These are phyloP conservation scores for Plasmodium yoelii DNA, from an alignment of 169 alveolate genomes.

Conservation along the genomic window DNA sequence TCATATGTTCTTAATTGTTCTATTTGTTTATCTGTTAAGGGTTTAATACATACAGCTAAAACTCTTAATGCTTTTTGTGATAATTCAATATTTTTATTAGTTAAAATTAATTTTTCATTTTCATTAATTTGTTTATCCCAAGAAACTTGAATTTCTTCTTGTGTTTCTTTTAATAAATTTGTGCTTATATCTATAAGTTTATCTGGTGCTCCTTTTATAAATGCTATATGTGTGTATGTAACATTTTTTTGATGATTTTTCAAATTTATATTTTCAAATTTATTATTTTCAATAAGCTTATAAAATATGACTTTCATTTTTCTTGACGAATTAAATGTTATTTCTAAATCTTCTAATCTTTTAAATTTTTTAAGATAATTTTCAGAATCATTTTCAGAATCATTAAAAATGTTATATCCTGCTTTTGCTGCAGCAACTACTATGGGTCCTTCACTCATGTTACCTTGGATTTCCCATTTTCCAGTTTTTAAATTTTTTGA, in stretches of 20 bases:
- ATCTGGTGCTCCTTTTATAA: constrained; percentile 94
- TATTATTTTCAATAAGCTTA: constrained; percentile 66
- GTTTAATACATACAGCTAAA: constrained; percentile 88
- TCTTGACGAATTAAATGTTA: constrained; percentile 91
- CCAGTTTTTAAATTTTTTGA: constrained; percentile 79
- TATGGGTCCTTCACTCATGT: constrained; percentile 93
- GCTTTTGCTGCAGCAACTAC: constrained; percentile 93
- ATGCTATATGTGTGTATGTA: constrained; percentile 89
- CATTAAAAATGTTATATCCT: constrained; percentile 78
- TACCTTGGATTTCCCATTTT: constrained; percentile 87
- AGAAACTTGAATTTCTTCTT: constrained; percentile 14
- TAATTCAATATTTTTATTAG: constrained; percentile 77
- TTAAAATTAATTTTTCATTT: constrained; percentile 30
- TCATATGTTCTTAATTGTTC: constrained; percentile 78
- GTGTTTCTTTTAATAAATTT: constrained; percentile 45
- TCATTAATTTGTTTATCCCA: constrained; percentile 40
- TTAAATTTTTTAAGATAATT: constrained; percentile 65
- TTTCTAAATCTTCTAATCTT: constrained; percentile 84
- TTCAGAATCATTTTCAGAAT: constrained; percentile 16
- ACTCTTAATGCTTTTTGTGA: constrained; percentile 90
- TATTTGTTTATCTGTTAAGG: constrained; percentile 86
- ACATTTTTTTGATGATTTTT: constrained; percentile 21
- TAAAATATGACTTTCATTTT: constrained; percentile 93
- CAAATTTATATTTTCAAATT: constrained; percentile 77
- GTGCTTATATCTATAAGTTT: constrained; percentile 70